Conservation (phyloP, 371 early-diverging fungal genomes). For the Massospora cicadina region DNA sequence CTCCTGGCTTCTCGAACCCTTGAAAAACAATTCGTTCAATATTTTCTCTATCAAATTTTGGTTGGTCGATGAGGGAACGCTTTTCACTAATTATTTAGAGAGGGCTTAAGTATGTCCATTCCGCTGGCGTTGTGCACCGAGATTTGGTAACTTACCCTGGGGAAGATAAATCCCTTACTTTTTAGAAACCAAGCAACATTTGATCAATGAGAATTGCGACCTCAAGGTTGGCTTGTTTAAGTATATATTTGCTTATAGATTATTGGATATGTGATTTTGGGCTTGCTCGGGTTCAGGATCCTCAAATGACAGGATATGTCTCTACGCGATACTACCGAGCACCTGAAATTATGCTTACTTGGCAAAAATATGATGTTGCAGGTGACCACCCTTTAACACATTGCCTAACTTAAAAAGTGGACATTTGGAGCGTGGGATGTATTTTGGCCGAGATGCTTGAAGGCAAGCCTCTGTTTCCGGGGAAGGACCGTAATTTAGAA, state of each 20-base stretch:
- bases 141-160: slow-evolving; percentile 44
- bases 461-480: slow-evolving; percentile 93
- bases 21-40: slow-evolving; percentile 86
- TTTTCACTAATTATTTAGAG: slow-evolving; percentile 23
- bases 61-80: slow-evolving; percentile 19
- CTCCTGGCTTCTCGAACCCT: slow-evolving; percentile 70
- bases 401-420: slow-evolving; percentile 27
- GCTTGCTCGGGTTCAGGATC: slow-evolving; percentile 78
- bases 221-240: slow-evolving; percentile 40
- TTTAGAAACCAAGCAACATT: slow-evolving; percentile 85
- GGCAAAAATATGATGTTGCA: slow-evolving; percentile 91
- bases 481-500: slow-evolving; percentile 59
- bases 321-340: slow-evolving; percentile 98
- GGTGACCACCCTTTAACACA: too few species aligned
- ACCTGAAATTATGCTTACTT: slow-evolving; percentile 98
- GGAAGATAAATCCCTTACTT: background rate
- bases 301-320: slow-evolving; percentile 93
- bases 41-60: slow-evolving; percentile 88
- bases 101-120: slow-evolving; percentile 83
- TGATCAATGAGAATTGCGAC: slow-evolving; percentile 91
- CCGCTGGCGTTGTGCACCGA: slow-evolving; percentile 86
- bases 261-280: slow-evolving; percentile 89
- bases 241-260: background rate
- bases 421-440: slow-evolving; percentile 96
- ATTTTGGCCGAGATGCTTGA: slow-evolving; percentile 97